Conservation (phyloP, 73 alveolate genomes). For the Symbiodinium pilosum region DNA sequence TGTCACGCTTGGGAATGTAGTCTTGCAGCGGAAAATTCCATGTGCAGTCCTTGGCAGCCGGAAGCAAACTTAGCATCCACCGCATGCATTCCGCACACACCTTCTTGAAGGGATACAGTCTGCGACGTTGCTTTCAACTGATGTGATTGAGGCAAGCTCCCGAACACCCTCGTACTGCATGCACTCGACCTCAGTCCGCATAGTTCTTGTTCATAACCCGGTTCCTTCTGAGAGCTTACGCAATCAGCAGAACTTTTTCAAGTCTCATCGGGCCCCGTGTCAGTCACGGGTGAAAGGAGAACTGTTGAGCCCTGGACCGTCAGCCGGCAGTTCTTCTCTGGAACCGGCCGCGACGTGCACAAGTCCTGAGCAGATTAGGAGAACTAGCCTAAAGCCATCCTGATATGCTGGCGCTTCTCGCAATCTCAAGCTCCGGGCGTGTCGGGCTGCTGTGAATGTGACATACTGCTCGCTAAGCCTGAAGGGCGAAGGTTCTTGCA, state of each 20-base stretch:
- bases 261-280: too few species aligned
- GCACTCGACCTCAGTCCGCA: constrained; percentile 65
- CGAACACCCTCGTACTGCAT: constrained; percentile 92
- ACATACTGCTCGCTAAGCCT: constrained; percentile 92
- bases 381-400: too few species aligned
- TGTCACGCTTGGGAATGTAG: constrained; percentile 92
- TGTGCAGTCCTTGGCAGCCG: constrained; percentile 21
- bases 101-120: too few species aligned
- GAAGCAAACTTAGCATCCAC: background rate
- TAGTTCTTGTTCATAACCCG: too few species aligned
- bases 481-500: background rate
- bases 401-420: too few species aligned
- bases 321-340: constrained; percentile 84
- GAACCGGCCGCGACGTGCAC: constrained; percentile 51
- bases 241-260: too few species aligned
- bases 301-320: constrained; percentile 19
- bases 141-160: background rate
- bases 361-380: constrained; percentile 16
- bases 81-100: too few species aligned
- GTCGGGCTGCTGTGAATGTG: constrained; percentile 89
- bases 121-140: too few species aligned
- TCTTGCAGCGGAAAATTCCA: constrained; percentile 90
- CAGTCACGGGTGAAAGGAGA: background rate
- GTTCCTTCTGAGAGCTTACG: too few species aligned
- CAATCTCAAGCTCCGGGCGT: constrained; percentile 20